Conservation (phyloP, 345 rosid genomes). For the Acer negundo region DNA sequence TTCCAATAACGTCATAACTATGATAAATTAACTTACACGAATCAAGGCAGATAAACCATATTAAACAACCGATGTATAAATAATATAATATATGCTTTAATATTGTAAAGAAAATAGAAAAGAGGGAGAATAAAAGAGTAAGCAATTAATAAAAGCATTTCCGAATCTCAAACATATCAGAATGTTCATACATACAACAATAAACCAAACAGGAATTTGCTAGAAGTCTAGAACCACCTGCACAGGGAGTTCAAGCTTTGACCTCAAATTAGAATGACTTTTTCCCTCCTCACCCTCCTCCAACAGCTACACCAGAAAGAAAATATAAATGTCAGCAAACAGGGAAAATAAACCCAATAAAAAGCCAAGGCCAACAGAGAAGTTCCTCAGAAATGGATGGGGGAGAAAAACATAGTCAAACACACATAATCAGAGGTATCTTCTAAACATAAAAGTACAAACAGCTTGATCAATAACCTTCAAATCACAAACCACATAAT, state of each 20-base stretch:
- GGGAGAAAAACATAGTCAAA: background rate
- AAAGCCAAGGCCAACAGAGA: constrained; percentile 1
- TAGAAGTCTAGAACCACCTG: constrained; percentile 64
- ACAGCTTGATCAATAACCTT: constrained; percentile 1
- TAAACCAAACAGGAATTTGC: constrained; percentile 6
- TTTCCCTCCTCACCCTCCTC: constrained; percentile 97
- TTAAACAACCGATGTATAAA: background rate
- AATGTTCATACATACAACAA: background rate
- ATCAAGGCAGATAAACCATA: background rate
- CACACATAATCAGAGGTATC: constrained; percentile 10
- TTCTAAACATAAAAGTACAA: background rate
- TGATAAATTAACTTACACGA: background rate
- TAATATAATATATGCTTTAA: constrained; percentile 12
- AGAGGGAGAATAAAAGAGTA: background rate
- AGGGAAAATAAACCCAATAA: constrained; percentile 9
- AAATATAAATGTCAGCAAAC: constrained; percentile 14
- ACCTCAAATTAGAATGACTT: constrained; percentile 77
- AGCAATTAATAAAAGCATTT: constrained; percentile 1
- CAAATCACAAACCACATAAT: background rate
- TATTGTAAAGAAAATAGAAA: background rate
- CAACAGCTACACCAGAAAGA: constrained; percentile 57
- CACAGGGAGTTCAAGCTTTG: constrained; percentile 99
- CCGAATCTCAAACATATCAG: constrained; percentile 4
- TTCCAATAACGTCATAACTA: background rate
- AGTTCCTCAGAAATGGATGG: background rate